These are phyloP conservation scores for Rubia balearica DNA, from an alignment of 305 asterid genomes.

Conservation along the genomic window DNA sequence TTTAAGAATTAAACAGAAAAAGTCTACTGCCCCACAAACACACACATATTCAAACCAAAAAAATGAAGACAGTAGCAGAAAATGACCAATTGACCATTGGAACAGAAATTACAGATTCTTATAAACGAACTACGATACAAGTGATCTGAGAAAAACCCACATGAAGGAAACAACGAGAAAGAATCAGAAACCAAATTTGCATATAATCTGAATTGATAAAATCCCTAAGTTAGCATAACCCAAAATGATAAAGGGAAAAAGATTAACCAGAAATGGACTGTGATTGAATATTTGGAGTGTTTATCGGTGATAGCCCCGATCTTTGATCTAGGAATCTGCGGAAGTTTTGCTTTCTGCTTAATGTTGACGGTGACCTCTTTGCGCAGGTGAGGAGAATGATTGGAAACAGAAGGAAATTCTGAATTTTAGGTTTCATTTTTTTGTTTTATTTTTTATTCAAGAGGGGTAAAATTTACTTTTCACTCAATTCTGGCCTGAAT, in stretches of 20 bases:
- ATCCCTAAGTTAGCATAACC: neutral
- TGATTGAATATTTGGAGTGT: conserved; percentile 21
- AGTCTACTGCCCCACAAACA: conserved; percentile 6
- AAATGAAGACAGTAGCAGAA: conserved; percentile 12
- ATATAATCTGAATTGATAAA: conserved; percentile 16
- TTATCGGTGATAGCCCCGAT: conserved; percentile 15
- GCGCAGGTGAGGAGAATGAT: too few relatives aligned
- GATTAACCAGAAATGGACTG: conserved; percentile 12
- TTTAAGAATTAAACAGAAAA: conserved; percentile 14
- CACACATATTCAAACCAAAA: neutral
- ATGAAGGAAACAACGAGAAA: conserved; percentile 2
- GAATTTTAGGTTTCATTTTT: too few relatives aligned
- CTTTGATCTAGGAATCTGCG: conserved; percentile 18
- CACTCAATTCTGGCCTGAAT: too few relatives aligned
- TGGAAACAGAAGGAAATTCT: too few relatives aligned
- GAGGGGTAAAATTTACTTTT: too few relatives aligned
- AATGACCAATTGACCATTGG: conserved; percentile 30
- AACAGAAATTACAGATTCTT: conserved; percentile 25
- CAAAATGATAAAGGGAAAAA: neutral
- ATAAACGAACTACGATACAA: conserved; percentile 17
- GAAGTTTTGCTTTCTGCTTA: too few relatives aligned
- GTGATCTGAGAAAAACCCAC: conserved; percentile 22
- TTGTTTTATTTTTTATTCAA: too few relatives aligned
- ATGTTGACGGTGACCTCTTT: too few relatives aligned
- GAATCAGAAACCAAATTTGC: conserved; percentile 24